Percentiles rank a stretch among this genome's conserved stretches.
Evolutionary conservation across 345 rosid genomes (phyloP).

Genomic region (Citrus maxima): DNA sequence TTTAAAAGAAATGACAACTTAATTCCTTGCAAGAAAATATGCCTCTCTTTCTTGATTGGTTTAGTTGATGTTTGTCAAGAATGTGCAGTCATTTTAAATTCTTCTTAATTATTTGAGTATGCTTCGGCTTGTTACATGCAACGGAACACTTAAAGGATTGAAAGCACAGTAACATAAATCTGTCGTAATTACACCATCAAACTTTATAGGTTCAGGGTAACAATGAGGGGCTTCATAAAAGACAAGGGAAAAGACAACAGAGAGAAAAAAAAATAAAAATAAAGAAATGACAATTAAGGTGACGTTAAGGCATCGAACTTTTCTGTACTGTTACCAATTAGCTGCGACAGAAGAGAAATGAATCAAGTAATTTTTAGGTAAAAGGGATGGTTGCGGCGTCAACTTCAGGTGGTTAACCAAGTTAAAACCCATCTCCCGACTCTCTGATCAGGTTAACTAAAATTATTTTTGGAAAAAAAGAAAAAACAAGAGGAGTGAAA

Average conservation of each 20-base stretch:
- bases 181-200: no score
- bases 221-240: no score
- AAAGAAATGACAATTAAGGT: constrained; percentile 2
- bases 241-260: constrained; percentile 1
- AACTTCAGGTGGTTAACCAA: constrained; percentile 45
- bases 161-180: no score
- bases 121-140: neutral
- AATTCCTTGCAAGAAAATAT: constrained; percentile 33
- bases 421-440: no score
- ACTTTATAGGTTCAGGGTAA: no score
- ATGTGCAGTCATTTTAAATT: constrained; percentile 3
- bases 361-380: neutral
- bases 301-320: constrained; percentile 7
- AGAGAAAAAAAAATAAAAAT: constrained; percentile 4
- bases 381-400: constrained; percentile 32
- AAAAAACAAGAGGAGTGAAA: neutral
- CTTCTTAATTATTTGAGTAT: constrained; percentile 5
- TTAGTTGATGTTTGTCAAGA: constrained; percentile 26
- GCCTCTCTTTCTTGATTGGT: constrained; percentile 25
- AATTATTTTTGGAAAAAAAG: neutral
- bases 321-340: constrained; percentile 13
- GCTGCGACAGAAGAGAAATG: constrained; percentile 21
- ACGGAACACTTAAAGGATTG: no score
- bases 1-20: constrained; percentile 4
- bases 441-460: constrained; percentile 13